Conservation (phyloP, 805 yeast species). For the Pichia exigua region DNA sequence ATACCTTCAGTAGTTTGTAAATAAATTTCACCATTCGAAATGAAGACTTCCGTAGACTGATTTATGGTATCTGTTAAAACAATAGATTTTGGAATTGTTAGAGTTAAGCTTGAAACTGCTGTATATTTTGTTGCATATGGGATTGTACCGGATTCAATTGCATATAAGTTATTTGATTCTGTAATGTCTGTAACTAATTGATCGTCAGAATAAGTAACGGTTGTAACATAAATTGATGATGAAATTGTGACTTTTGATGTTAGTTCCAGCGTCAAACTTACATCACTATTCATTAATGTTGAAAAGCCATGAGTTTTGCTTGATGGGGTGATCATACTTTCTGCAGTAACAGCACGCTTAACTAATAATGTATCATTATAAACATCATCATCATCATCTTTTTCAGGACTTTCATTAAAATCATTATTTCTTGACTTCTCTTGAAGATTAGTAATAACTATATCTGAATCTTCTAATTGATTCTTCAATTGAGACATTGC, state of each 20-base stretch:
- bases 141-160: constrained; percentile 24
- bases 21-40: constrained; percentile 27
- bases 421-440: neutral
- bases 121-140: constrained; percentile 25
- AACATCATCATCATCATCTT: neutral
- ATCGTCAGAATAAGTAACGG: neutral
- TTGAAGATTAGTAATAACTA: neutral
- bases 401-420: neutral
- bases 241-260: neutral
- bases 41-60: constrained; percentile 13
- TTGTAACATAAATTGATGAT: neutral
- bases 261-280: neutral
- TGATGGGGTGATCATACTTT: neutral
- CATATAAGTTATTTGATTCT: constrained; percentile 5
- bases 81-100: constrained; percentile 19
- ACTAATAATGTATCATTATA: neutral
- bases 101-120: constrained; percentile 20
- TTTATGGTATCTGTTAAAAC: constrained; percentile 12
- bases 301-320: neutral
- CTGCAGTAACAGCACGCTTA: neutral
- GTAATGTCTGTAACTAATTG: constrained; percentile 1
- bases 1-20: constrained; percentile 10
- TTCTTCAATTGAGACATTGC: constrained; percentile 39
- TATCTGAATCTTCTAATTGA: constrained; percentile 26
- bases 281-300: neutral